Evolutionary conservation across 257 asterid species (phyloP), one percentile per base, ranked within the genome.

Genomic region (Linderniella brevidens): DNA sequence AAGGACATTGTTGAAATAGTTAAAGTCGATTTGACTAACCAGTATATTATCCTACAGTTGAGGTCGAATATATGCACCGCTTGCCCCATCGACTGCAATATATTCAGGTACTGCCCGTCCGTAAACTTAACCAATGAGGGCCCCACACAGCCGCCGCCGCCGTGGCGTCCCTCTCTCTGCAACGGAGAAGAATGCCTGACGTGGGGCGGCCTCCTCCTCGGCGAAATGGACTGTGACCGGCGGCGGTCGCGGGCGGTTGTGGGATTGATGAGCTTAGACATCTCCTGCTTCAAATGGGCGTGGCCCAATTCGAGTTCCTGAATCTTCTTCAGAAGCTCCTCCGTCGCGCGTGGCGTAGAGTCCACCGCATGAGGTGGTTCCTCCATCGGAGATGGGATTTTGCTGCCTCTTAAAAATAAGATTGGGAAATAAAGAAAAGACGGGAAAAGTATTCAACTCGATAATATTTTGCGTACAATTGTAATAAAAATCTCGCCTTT

Each of bases 41-140:
- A 87, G 75, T 79, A 83, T 53, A 78, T 76, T 43, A 88, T 64
- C 25, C 75, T 82, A 55, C 36, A 39, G 55, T 66, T 62, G 16
- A 69, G 70, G 74, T 85, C 94, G 68, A 78, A 60, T 68, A 88
- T 78, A 55, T 88, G 94, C 61, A 84, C 84, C 0, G 96, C 64
- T 46, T 88, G 95, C 41, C 93, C 98, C 93, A 84, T 88, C 18
- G 98, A 84, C 77, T 88, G 96, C 69, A 88, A 68, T 64, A 84
- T 78, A 38, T 71, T 81, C 85, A 75, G 66, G 63, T 85, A 80
- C 67, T 88, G 96, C 66, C 55, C 77, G 52, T 84, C 94, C 11
- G 87, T 71, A 49, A 84, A 73, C 59, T 68, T 78, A 55, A 66
- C 75, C 8, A 90, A 66, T 5, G 84, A 68, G 6, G 78, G 71